Evolutionary conservation across 176 grass and related monocot genomes (phyloP), one percentile per base, ranked within the genome.

Genomic region (Rhynchospora pubera): DNA sequence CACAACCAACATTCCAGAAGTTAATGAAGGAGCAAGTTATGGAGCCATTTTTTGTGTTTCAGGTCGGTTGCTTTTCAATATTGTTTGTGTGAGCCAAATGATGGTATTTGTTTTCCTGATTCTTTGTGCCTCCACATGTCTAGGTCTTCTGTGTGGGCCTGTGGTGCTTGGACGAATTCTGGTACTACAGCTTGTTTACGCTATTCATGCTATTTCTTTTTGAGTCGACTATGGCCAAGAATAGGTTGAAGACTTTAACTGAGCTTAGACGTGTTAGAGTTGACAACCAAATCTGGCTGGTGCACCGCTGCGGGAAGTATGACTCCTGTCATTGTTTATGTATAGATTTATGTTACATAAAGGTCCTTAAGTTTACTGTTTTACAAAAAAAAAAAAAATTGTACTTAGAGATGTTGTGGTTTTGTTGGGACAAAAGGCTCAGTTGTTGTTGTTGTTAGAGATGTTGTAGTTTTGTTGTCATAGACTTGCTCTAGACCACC

Each of bases 121-220:
- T 85, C 15, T 86, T 30, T 85, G 26, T 66, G 67, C 24, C 47
- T 82, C 58, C 85, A 77, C n/a, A 60, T 79, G 16, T 91, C 65
- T 83, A 99, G 96, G 96, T 99, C 83, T 99, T 99, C 59, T 99
- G 96, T 82, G 91, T 99, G 83, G 92, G 91, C 19, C 91, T 99
- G 47, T 99, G 96, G 96, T 95, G 92, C 73, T 90, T 99, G 79
- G 96, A 99, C 80, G 92, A 91, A 77, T 99, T 93, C 84, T 99
- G 96, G 96, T 99, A 99, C 85, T 99, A 99, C 76, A 99, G 96
- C 86, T 89, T 99, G 84, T 99, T 99, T 84, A 99, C 96, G 44
- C 92, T 99, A 84, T 93, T 93, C 87, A 99, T 99, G 96, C 91
- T 99, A 9, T 99, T 99, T 77, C 91, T 99, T 56, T 99, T 99